Base-by-base conservation (phyloP, 208 protist species). In the Trypanosoma grayi region DNA sequence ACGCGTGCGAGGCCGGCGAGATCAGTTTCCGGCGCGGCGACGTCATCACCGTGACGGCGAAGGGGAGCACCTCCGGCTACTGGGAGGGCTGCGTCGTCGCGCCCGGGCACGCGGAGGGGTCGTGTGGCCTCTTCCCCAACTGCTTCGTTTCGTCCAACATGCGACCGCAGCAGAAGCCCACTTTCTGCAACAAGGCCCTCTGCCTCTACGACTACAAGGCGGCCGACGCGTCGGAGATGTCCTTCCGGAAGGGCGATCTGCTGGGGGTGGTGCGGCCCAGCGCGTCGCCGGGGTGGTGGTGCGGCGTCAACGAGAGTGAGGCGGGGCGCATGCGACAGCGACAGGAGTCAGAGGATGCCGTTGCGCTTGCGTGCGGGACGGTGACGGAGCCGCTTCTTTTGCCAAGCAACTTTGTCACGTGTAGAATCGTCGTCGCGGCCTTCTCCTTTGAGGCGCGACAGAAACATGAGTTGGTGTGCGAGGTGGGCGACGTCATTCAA, bases 11-110 rank as follows among this genome's bases (percentile, higher is more conserved):
- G 8, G 25, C 48, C 1, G 85, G 92, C 43, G 90, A 97, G 57
- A 84, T 96, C 28, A 89, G 81, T 61, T 97, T 97, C 69, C 68
- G 53, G 16, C 68, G 74, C n/a, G 86, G 85, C 11, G 93, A 92
- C 47, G 68, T 95, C 20, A 90, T 96, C 50, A 69, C 70, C 24
- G 85, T 94, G n/a, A 87, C 78, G 2, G 73, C 68, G 13, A 94
- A 96, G 66, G 81, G 73, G 22, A 64, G 71, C 34, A 73, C 79
- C 30, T 86, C 79, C 20, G 93, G 93, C 3, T 96, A 85, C 74
- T 95, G 90, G 90, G 60, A 89, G 43, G 93, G 93, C 22, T 85
- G 83, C 56, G 77, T 91, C 9, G 70, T 60, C 7, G 16, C 59
- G 53, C 18, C 68, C 10, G 28, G n/a, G 43, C 40, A 20, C 30